A percentile compares a stretch with the other conserved stretches of the same genome.
Evolutionary conservation across 139 green algal genomes (phyloP).

Genomic region (Chlorella sp.): DNA sequence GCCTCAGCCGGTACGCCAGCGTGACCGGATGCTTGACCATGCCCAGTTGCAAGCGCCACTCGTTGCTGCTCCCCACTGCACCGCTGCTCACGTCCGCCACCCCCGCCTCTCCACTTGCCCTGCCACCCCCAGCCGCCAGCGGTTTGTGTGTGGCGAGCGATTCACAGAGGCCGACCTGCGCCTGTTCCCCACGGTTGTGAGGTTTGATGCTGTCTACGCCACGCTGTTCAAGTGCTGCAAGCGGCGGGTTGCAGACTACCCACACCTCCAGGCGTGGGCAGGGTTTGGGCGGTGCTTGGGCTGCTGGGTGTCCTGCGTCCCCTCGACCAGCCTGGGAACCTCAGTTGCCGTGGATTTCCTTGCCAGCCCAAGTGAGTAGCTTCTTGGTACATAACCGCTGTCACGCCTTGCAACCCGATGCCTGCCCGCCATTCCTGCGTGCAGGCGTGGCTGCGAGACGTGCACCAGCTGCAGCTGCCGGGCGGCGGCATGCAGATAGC

Average conservation of each 20-base stretch:
- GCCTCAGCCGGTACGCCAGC: too few species aligned
- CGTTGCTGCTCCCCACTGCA: too few species aligned
- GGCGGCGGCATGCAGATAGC: constrained; percentile 19
- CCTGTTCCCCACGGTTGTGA: constrained; percentile 82
- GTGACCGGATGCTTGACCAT: too few species aligned
- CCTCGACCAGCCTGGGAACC: too few species aligned
- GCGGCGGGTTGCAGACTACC: constrained; percentile 76
- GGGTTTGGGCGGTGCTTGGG: too few species aligned
- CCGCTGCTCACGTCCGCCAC: neutral
- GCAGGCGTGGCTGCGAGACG: constrained; percentile 80
- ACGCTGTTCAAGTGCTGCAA: constrained; percentile 89
- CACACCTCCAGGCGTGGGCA: constrained; percentile 70
- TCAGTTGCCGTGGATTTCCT: too few species aligned
- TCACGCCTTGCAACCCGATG: too few species aligned
- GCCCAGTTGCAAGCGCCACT: too few species aligned
- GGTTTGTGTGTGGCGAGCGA: constrained; percentile 84
- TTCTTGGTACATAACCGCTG: too few species aligned
- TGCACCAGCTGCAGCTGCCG: constrained; percentile 66
- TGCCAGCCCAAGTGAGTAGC: too few species aligned
- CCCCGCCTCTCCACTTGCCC: neutral
- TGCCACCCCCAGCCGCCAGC: neutral
- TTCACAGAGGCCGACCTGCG: constrained; percentile 88
- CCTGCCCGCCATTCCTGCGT: constrained; percentile 32
- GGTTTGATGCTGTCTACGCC: constrained; percentile 85
- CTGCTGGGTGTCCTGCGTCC: too few species aligned